These are phyloP conservation scores for Apiospora phragmitis DNA, from an alignment of 2,329 filamentous ascomycete species.

Conservation along the genomic window DNA sequence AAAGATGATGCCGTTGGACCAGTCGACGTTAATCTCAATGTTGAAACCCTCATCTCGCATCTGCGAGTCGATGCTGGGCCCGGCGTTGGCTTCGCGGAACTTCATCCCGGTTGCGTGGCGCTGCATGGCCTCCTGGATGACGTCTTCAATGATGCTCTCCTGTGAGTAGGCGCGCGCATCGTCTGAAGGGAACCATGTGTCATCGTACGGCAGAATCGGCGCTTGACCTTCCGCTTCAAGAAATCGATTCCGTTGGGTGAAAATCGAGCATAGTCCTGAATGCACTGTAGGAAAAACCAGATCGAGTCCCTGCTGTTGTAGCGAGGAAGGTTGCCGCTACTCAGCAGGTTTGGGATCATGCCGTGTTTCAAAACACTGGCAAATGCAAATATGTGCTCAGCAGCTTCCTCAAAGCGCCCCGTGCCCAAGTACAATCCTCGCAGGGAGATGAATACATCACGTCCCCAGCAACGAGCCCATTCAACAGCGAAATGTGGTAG, in stretches of 20 bases:
- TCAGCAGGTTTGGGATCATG: constrained; percentile 94
- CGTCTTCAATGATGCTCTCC: constrained; percentile 79
- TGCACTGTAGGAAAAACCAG: constrained; percentile 96
- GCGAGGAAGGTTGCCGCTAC: constrained; percentile 79
- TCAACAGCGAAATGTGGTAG: constrained; percentile 90
- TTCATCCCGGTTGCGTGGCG: constrained; percentile 87
- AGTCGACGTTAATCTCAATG: constrained; percentile 87
- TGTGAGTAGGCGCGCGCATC: constrained; percentile 84
- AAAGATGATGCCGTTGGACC: constrained; percentile 87
- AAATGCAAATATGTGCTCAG: constrained; percentile 92
- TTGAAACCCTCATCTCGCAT: constrained; percentile 94
- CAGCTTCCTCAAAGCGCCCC: constrained; percentile 83
- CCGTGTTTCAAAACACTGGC: constrained; percentile 96
- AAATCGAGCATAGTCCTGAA: constrained; percentile 87
- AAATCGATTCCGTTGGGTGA: constrained; percentile 75
- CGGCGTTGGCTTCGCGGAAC: constrained; percentile 93
- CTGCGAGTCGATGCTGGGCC: constrained; percentile 82
- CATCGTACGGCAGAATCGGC: constrained; percentile 94
- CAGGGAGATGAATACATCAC: constrained; percentile 94
- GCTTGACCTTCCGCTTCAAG: constrained; percentile 73
- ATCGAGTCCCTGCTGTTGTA: constrained; percentile 97
- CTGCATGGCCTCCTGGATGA: constrained; percentile 92
- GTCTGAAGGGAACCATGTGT: constrained; percentile 85
- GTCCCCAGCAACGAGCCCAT: constrained; percentile 96
- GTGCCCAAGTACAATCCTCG: constrained; percentile 91